Evolutionary conservation across 305 asterid species (phyloP).

Genomic region (Solanum hybrid): DNA sequence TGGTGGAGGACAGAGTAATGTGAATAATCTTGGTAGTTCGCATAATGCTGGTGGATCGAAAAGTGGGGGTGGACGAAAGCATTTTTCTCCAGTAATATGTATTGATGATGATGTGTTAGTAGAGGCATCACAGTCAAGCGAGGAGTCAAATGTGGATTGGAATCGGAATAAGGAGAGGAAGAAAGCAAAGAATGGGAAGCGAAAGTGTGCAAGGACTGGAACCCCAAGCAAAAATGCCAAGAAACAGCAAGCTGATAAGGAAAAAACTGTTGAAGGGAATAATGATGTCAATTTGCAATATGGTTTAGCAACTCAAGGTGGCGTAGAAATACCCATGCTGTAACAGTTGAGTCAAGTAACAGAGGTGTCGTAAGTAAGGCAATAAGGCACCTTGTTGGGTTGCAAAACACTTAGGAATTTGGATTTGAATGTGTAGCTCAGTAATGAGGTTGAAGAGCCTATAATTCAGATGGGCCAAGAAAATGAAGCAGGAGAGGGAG

Average conservation of each 20-base stretch:
- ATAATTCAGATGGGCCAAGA: slow-evolving; percentile 37
- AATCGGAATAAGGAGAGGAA: slow-evolving; percentile 10
- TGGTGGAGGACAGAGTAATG: slow-evolving; percentile 3
- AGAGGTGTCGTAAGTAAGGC: slow-evolving; percentile 32
- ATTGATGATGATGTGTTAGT: slow-evolving; percentile 43
- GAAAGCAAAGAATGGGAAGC: slow-evolving; percentile 29
- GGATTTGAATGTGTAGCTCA: slow-evolving; percentile 81
- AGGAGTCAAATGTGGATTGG: slow-evolving; percentile 54
- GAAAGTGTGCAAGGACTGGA: slow-evolving; percentile 9
- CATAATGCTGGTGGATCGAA: background rate
- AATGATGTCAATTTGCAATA: slow-evolving; percentile 20
- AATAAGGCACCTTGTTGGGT: slow-evolving; percentile 45
- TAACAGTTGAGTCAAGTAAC: slow-evolving; percentile 30
- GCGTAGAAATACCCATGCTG: slow-evolving; percentile 28
- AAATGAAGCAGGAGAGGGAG: slow-evolving; percentile 50
- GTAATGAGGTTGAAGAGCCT: slow-evolving; percentile 79
- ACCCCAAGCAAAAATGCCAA: slow-evolving; percentile 20
- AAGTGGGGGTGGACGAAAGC: slow-evolving; percentile 17
- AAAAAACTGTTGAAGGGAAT: slow-evolving; percentile 19
- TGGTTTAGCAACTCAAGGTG: slow-evolving; percentile 27
- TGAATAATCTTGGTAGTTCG: slow-evolving; percentile 1
- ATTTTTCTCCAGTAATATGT: slow-evolving; percentile 46
- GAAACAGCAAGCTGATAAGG: slow-evolving; percentile 38
- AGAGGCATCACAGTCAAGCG: slow-evolving; percentile 44
- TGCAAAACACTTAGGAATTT: slow-evolving; percentile 40